A percentile compares a stretch with the other conserved stretches of the same genome.
Evolutionary conservation across 768 basidiomycete species (phyloP).

Genomic region (Lactifluus pinguis): DNA sequence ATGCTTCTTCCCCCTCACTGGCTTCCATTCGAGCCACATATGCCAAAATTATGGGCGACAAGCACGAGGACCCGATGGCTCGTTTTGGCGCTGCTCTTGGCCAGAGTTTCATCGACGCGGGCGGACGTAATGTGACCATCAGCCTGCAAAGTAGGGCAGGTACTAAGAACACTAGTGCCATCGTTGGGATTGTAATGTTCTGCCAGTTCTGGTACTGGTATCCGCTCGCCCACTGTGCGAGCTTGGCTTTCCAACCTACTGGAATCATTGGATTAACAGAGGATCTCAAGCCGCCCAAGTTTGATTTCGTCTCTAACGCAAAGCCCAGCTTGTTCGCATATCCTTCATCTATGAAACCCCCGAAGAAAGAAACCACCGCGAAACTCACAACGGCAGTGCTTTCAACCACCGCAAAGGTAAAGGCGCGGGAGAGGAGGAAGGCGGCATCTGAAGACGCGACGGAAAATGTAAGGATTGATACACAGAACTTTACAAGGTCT

Average conservation of each 20-base stretch:
- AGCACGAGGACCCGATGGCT: constrained; percentile 98
- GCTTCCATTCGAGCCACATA: constrained; percentile 78
- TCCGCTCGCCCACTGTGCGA: constrained; percentile 88
- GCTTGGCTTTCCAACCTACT: constrained; percentile 90
- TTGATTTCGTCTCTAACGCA: constrained; percentile 86
- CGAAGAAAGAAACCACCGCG: constrained; percentile 84
- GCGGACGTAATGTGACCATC: constrained; percentile 93
- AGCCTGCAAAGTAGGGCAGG: constrained; percentile 90
- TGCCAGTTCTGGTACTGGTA: constrained; percentile 99
- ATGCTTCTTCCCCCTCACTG: constrained; percentile 77
- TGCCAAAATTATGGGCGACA: constrained; percentile 84
- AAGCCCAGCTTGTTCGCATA: constrained; percentile 90
- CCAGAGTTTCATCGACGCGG: constrained; percentile 96
- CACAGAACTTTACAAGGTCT: constrained; percentile 1
- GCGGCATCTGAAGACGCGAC: constrained; percentile 74
- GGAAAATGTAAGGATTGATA: constrained; percentile 58
- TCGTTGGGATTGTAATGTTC: constrained; percentile 97
- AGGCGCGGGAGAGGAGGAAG: constrained; percentile 89
- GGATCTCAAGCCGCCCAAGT: constrained; percentile 85
- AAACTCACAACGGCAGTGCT: constrained; percentile 93
- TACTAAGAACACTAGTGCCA: constrained; percentile 84
- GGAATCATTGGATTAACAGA: constrained; percentile 87
- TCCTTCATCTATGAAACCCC: constrained; percentile 75
- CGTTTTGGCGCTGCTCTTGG: constrained; percentile 94
- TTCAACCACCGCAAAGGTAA: constrained; percentile 95